These are phyloP conservation scores for Maudiozyma saulgeensis DNA, from an alignment of 805 yeast species.

Conservation along the genomic window DNA sequence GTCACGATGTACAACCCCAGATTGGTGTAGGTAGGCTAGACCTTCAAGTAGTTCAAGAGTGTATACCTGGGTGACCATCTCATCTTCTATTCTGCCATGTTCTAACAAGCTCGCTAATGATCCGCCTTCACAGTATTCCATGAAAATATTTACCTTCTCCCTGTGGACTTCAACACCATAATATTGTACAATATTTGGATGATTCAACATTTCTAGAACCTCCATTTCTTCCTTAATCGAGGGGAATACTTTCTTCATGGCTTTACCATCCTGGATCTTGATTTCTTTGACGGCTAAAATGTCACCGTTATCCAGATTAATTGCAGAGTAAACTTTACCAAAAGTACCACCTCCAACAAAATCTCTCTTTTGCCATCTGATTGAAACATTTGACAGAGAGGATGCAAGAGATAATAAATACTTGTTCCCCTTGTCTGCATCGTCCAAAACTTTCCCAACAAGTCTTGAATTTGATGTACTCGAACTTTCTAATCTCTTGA, in stretches of 20 bases:
- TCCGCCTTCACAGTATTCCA: constrained; percentile 97
- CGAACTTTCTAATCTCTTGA: constrained; percentile 52
- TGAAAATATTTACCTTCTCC: constrained; percentile 87
- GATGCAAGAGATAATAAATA: constrained; percentile 80
- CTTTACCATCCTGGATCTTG: constrained; percentile 76
- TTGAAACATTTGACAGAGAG: constrained; percentile 78
- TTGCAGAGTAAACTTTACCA: constrained; percentile 88
- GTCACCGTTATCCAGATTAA: constrained; percentile 89
- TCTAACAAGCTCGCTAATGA: constrained; percentile 77
- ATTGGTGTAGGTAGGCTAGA: constrained; percentile 83
- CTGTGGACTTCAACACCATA: constrained; percentile 96
- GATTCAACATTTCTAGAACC: constrained; percentile 86
- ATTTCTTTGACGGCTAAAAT: constrained; percentile 96
- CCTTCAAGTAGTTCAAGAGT: constrained; percentile 92
- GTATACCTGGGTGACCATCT: constrained; percentile 81
- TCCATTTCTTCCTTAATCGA: constrained; percentile 94
- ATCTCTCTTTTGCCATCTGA: constrained; percentile 95
- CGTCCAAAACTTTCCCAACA: constrained; percentile 86
- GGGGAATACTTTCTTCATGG: constrained; percentile 75
- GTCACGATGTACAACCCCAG: constrained; percentile 94
- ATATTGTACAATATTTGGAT: constrained; percentile 93
- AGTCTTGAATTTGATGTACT: constrained; percentile 34
- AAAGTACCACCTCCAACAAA: constrained; percentile 93
- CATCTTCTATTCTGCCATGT: constrained; percentile 93
- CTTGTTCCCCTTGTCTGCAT: constrained; percentile 77